Evolutionary conservation across 306 rosid genomes (phyloP).

Genomic region (Ormosia emarginata): DNA sequence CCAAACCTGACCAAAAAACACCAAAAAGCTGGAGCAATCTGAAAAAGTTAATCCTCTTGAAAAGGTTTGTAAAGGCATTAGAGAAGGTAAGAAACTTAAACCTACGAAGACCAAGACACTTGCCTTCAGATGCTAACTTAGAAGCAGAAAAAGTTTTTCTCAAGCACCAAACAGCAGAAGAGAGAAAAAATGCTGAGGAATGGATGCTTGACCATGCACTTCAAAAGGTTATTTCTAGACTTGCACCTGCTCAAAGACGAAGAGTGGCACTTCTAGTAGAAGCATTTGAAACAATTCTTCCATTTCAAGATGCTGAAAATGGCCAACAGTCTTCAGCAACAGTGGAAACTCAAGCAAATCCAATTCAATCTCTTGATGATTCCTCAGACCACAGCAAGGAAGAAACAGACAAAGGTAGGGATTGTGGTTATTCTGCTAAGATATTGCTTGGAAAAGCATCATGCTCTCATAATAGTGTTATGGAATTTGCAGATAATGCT

Average conservation of each 20-base stretch:
- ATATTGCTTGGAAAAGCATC: constrained; percentile 27
- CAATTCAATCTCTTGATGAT: constrained; percentile 27
- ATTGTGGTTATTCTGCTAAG: constrained; percentile 9
- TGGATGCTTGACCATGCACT: constrained; percentile 95
- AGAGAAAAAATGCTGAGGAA: constrained; percentile 64
- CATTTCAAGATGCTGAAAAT: constrained; percentile 45
- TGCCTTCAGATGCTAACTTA: constrained; percentile 36
- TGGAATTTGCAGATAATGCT: constrained; percentile 17
- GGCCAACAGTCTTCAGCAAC: constrained; percentile 21
- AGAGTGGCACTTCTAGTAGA: constrained; percentile 66
- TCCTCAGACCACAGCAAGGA: constrained; percentile 23
- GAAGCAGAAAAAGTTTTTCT: constrained; percentile 61
- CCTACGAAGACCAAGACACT: constrained; percentile 28
- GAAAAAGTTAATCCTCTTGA: constrained; percentile 63
- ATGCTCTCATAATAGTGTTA: constrained; percentile 6
- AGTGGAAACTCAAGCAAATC: constrained; percentile 29
- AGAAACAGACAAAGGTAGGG: constrained; percentile 15
- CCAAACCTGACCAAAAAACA: constrained; percentile 32
- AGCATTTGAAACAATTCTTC: constrained; percentile 80
- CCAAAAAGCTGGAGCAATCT: constrained; percentile 80
- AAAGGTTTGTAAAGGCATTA: constrained; percentile 82
- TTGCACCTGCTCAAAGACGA: constrained; percentile 74
- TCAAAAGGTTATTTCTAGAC: constrained; percentile 73
- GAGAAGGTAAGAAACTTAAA: constrained; percentile 64
- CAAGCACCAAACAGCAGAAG: constrained; percentile 51